phyloP scores from a whole-genome alignment of 2,329 filamentous ascomycete genomes.

The Mycosphaerella arachidis region DNA sequence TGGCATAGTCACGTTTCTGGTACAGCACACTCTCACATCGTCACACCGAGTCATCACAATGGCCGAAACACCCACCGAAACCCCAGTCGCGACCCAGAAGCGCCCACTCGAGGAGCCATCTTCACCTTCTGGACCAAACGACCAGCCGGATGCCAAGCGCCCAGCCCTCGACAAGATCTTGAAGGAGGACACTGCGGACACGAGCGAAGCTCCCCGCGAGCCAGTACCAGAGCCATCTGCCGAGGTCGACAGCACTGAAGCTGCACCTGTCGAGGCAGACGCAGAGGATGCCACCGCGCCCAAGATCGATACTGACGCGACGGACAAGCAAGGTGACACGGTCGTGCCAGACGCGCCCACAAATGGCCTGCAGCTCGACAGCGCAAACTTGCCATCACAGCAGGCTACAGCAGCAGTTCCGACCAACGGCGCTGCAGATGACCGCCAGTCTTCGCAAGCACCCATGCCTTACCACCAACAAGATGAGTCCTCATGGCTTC shows the following conservation, averaged over 20 bases:
- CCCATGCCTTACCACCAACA: constrained; percentile 51
- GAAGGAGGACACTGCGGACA: constrained; percentile 54
- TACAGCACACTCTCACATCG: constrained; percentile 2
- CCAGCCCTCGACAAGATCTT: constrained; percentile 90
- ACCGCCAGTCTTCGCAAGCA: constrained; percentile 42
- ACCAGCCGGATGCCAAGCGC: constrained; percentile 95
- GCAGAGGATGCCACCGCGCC: constrained; percentile 21
- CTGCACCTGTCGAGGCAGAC: constrained; percentile 25
- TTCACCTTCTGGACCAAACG: constrained; percentile 82
- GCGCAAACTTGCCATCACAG: constrained; percentile 1
- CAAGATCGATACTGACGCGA: constrained; percentile 43
- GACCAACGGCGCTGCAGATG: constrained; percentile 49
- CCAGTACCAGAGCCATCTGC: constrained; percentile 22
- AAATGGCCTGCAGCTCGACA: constrained; percentile 42
- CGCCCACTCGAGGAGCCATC: constrained; percentile 95
- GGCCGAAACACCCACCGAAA: constrained; percentile 35
- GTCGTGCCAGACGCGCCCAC: constrained; percentile 59
- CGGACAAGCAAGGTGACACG: constrained; percentile 62
- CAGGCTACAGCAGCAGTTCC: constrained; percentile 20
- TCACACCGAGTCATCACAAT: constrained; percentile 16
- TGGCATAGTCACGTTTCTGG: constrained; percentile 2
- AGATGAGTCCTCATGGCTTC: constrained; percentile 94
- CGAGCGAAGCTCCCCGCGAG: constrained; percentile 28
- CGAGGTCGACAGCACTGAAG: constrained; percentile 38
- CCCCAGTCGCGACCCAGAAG: constrained; percentile 66